Evolutionary conservation across 768 basidiomycete species (phyloP).

Genomic region (Lactarius hatsudake): DNA sequence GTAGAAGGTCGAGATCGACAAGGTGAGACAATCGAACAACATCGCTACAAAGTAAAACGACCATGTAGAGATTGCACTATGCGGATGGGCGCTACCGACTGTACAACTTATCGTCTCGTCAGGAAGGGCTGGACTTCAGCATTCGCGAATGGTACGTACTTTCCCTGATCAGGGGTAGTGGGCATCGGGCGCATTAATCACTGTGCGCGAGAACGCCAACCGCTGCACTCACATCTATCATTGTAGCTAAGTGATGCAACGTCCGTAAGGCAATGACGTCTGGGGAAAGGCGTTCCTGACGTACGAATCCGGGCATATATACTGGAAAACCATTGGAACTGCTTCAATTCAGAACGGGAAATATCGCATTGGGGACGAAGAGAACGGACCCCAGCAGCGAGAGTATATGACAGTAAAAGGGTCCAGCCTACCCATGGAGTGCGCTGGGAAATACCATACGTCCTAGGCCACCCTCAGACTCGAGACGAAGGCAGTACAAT

Average conservation of each 20-base stretch:
- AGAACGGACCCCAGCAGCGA: conserved; percentile 43
- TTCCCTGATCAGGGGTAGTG: conserved; percentile 34
- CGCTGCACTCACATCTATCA: neutral
- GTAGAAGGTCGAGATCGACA: conserved; percentile 49
- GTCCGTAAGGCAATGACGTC: conserved; percentile 12
- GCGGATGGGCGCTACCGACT: conserved; percentile 33
- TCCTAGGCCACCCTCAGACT: conserved; percentile 36
- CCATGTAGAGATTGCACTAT: conserved; percentile 44
- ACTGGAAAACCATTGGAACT: conserved; percentile 59
- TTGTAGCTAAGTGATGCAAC: conserved; percentile 19
- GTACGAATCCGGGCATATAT: conserved; percentile 50
- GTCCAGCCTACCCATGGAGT: conserved; percentile 39
- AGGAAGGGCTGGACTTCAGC: neutral
- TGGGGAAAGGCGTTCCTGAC: conserved; percentile 27
- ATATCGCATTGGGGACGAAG: conserved; percentile 27
- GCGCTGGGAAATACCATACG: conserved; percentile 56
- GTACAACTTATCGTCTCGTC: conserved; percentile 44
- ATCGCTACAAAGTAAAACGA: conserved; percentile 58
- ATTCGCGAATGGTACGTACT: conserved; percentile 31
- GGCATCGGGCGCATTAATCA: neutral
- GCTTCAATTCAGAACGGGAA: neutral
- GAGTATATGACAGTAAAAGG: conserved; percentile 40
- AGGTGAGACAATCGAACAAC: conserved; percentile 52
- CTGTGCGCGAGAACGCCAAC: neutral
- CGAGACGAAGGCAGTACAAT: neutral